These are phyloP conservation scores for Aristolochia fimbriata DNA, from an alignment of 164 flowering plant genomes.

Conservation along the genomic window DNA sequence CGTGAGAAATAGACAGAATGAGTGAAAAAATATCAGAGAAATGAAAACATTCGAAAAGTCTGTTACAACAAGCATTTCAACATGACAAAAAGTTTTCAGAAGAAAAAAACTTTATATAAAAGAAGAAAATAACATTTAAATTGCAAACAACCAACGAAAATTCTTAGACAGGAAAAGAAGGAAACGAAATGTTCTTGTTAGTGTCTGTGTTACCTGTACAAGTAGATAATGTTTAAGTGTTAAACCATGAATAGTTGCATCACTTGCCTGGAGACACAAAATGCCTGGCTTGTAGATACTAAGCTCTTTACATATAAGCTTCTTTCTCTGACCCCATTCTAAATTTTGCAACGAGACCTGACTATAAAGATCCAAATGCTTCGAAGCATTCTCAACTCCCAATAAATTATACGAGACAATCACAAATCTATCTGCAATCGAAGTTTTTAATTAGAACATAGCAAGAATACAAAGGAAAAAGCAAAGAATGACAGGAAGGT, in stretches of 20 bases:
- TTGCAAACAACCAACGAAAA: no score
- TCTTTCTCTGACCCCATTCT: conserved; percentile 57
- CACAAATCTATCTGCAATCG: conserved; percentile 54
- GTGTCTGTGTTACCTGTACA: neutral
- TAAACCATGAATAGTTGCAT: neutral
- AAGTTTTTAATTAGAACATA: no score
- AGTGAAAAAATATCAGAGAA: no score
- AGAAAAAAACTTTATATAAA: no score
- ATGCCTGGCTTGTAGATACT: conserved; percentile 46
- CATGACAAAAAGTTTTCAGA: no score
- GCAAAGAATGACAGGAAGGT: no score
- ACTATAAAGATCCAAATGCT: conserved; percentile 57
- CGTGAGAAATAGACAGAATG: no score
- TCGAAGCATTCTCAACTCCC: conserved; percentile 69
- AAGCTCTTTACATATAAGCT: conserved; percentile 54
- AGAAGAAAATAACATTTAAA: no score
- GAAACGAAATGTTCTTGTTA: neutral
- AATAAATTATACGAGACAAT: conserved; percentile 78
- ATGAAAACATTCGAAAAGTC: no score
- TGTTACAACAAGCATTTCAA: no score
- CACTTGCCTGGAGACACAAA: conserved; percentile 75
- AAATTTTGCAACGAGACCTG: conserved; percentile 31
- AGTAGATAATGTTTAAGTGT: neutral
- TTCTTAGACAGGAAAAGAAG: neutral
- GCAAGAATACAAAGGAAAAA: no score